Base-by-base conservation (phyloP, 495 filamentous ascomycete genomes). In the Jackrogersella minutella region DNA sequence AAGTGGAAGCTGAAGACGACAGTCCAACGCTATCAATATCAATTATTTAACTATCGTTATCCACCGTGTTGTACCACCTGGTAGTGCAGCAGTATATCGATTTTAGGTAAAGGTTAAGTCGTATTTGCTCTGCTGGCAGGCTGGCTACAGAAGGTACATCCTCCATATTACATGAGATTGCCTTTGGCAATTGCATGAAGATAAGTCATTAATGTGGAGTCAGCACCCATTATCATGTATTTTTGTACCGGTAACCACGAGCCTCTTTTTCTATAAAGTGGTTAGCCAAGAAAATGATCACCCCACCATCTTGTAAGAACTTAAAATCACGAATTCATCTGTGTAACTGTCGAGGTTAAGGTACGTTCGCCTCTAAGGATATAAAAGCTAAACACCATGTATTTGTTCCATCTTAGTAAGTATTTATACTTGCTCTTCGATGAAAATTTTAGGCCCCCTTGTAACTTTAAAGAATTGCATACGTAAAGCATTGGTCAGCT, bases 281-380 rank as follows among this genome's bases (percentile, higher is more conserved):
- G 22, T 50, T 39, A 13, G 21, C 21, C 34, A 56, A 11, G 55
- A 41, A 47, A 69, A 41, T 21, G 61, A 69, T 69, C 66, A 64
- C 34, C 56, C 61, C 66, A 65, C 44, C 61, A 56, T 62, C 55
- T 57, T 49, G 22, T 21, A 43, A 36, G 40, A 59, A 47, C 26
- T 37, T 53, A 55, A 31, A 44, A 34, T 62, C 30, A 39, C 34
- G 19, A 58, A 40, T 22, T 17, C 21, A 30, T 43, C 10, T n/a
- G 24, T 57, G 9, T 28, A 30, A 51, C 10, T n/a, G 24, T 57
- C 13, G 13, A 51, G 37, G 17, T 43, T 0, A 1, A 7, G 19
- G 26, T 67, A 58, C 58, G 46, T 52, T 10, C 16, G 2, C 28
- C 22, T 2, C 9, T 36, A 13, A 26, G 17, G 5, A 26, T 10